Evolutionary conservation across 805 yeast genomes (phyloP), one percentile per base, ranked within the genome.

Genomic region (Candida tallmaniae): DNA sequence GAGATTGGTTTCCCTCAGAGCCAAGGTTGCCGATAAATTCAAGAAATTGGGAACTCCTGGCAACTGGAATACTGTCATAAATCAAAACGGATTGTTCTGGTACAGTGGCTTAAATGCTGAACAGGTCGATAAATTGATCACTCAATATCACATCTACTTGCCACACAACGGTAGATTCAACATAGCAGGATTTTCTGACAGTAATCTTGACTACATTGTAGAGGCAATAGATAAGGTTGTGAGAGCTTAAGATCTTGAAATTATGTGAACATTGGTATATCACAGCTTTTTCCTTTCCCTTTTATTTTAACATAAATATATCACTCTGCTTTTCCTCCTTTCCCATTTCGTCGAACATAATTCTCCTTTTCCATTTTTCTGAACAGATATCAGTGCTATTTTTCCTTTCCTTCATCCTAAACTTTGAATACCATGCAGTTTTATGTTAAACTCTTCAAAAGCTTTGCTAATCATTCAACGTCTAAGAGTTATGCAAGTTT

Each of bases 81-180:
- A 47, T 14, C 71, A 62, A 45, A 52, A 56, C 24, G 74, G 74
- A 0, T 55, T 68, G 41, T 68, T 68, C 48, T 68, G 73, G 73
- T 65, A 40, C 48, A 52, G 68, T 8, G 71, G 71, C 4, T 57
- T 68, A 41, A 51, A 59, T 7, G 41, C 44, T 10, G 50, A 45
- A 30, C 73, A 68, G 40, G 55, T 52, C 32, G 44, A 48, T 11
- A 44, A 42, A 31, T 56, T 68, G 46, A 50, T 49, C 3, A 48
- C 52, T 20, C 54, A 61, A 33, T 54, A 56, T 40, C 71, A 66
- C 38, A 54, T 68, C 28, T 67, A 68, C 45, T 51, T 61, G 9
- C 60, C 68, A 14, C 35, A 36, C 14, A 54, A 51, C 38, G 72
- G 74, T 7, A 55, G 74, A 36, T 68, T 68, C 33, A 68, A 68